These are phyloP conservation scores for Cyphellophora europaea DNA, from an alignment of 2,329 filamentous ascomycete genomes.

Conservation along the genomic window DNA sequence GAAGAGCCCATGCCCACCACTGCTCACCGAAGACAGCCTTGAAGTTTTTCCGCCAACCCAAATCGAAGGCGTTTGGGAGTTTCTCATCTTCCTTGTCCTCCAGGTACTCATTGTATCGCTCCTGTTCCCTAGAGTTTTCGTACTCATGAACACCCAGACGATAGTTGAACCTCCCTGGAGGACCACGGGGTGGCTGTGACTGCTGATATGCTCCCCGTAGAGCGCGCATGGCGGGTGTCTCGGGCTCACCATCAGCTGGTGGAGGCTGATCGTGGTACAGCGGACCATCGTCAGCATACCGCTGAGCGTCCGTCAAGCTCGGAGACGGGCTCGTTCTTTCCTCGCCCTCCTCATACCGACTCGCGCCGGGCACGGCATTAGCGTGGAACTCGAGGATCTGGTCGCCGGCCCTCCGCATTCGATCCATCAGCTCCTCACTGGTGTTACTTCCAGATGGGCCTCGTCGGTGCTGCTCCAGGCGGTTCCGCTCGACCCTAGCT, in stretches of 20 bases:
- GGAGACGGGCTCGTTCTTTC: constrained; percentile 32
- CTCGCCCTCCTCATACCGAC: constrained; percentile 73
- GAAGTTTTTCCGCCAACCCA: constrained; percentile 74
- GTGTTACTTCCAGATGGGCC: constrained; percentile 27
- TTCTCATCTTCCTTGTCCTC: constrained; percentile 82
- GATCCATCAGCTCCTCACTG: constrained; percentile 19
- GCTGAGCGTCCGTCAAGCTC: constrained; percentile 4
- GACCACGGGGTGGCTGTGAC: constrained; percentile 29
- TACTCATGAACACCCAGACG: constrained; percentile 22
- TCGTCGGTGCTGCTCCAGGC: constrained; percentile 43
- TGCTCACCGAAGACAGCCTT: constrained; percentile 69
- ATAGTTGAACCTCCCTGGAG: constrained; percentile 40
- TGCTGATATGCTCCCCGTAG: constrained; percentile 30
- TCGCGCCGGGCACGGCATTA: constrained; percentile 70
- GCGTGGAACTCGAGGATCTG: constrained; percentile 74
- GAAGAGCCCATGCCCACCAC: constrained; percentile 66
- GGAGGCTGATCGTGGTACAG: constrained; percentile 4
- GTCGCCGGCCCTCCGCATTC: constrained; percentile 55
- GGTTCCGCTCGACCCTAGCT: constrained; percentile 58
- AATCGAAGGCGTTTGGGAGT: constrained; percentile 86
- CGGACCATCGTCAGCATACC: background rate
- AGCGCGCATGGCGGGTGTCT: constrained; percentile 32
- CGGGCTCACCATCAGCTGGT: constrained; percentile 6
- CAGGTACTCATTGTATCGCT: constrained; percentile 70
- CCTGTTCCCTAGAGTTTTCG: constrained; percentile 55